A percentile compares a stretch with the other conserved stretches of the same genome.
Conservation (phyloP, 345 rosid species). For the Camelina hispida region DNA sequence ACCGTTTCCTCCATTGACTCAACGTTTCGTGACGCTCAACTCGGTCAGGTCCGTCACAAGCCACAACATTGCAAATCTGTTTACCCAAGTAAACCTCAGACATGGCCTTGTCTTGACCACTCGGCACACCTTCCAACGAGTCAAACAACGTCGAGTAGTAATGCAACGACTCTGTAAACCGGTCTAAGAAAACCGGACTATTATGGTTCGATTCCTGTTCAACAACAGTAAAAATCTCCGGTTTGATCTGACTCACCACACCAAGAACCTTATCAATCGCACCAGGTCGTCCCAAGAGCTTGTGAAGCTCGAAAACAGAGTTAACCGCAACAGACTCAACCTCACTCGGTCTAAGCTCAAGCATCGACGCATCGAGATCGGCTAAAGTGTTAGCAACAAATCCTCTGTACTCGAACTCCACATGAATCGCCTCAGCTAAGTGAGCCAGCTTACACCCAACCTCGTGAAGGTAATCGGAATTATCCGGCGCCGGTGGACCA, state of each 20-base stretch:
- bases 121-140: conserved; percentile 66
- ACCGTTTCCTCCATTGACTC: conserved; percentile 65
- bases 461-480: conserved; percentile 64
- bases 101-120: conserved; percentile 62
- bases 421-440: conserved; percentile 69
- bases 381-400: conserved; percentile 73
- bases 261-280: conserved; percentile 65
- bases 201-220: conserved; percentile 88
- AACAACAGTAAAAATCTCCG: conserved; percentile 70
- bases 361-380: conserved; percentile 74
- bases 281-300: conserved; percentile 62
- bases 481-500: conserved; percentile 71
- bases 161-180: conserved; percentile 80
- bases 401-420: conserved; percentile 77
- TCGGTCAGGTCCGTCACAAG: conserved; percentile 74
- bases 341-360: conserved; percentile 61
- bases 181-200: conserved; percentile 69
- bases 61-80: conserved; percentile 85
- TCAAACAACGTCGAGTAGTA: conserved; percentile 83
- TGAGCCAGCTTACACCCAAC: conserved; percentile 88
- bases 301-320: conserved; percentile 82
- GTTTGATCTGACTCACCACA: conserved; percentile 64
- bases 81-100: conserved; percentile 77
- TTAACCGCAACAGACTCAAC: conserved; percentile 74
- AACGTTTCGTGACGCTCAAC: conserved; percentile 79